A percentile compares a stretch with the other conserved stretches of the same genome.
phyloP scores from a whole-genome alignment of 2,329 filamentous ascomycete species.

The Basipetospora chlamydospora region DNA sequence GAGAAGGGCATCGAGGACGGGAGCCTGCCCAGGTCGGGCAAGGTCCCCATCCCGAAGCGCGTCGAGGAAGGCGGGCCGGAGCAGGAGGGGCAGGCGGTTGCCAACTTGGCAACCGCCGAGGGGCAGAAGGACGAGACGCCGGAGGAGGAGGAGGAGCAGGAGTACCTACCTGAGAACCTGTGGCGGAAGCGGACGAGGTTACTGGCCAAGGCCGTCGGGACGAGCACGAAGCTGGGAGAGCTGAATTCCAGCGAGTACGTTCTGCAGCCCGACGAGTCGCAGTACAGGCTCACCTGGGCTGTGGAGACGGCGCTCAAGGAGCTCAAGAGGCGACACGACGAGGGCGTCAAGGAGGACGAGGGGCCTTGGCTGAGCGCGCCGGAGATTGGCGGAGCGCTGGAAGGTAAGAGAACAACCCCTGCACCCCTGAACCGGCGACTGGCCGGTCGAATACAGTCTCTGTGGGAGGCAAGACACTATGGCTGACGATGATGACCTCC shows the following conservation, averaged over 20 bases:
- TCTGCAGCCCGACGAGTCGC: slow-evolving; percentile 56
- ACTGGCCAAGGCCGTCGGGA: slow-evolving; percentile 57
- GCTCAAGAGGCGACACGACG: slow-evolving; percentile 47
- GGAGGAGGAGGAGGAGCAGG: slow-evolving; percentile 9
- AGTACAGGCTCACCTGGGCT: slow-evolving; percentile 57
- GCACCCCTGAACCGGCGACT: too few species aligned
- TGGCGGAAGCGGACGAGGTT: slow-evolving; percentile 50
- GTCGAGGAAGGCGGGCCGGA: too few species aligned
- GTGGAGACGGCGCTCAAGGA: slow-evolving; percentile 71
- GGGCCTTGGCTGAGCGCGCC: slow-evolving; percentile 56
- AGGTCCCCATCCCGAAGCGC: slow-evolving; percentile 12
- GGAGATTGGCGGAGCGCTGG: slow-evolving; percentile 59
- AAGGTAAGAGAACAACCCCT: slow-evolving; percentile 44
- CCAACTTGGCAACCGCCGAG: too few species aligned
- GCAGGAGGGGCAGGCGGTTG: neutral
- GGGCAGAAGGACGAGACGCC: slow-evolving; percentile 3
- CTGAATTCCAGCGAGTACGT: slow-evolving; percentile 68
- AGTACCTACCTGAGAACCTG: slow-evolving; percentile 26
- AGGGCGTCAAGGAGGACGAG: slow-evolving; percentile 57
- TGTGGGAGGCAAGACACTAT: too few species aligned
- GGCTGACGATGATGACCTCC: slow-evolving; percentile 14
- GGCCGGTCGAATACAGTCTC: too few species aligned
- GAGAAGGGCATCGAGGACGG: slow-evolving; percentile 34
- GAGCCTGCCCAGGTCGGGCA: slow-evolving; percentile 25
- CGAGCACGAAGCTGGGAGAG: slow-evolving; percentile 72